Conservation (phyloP, 257 asterid species). For the Forsythia viridissima region DNA sequence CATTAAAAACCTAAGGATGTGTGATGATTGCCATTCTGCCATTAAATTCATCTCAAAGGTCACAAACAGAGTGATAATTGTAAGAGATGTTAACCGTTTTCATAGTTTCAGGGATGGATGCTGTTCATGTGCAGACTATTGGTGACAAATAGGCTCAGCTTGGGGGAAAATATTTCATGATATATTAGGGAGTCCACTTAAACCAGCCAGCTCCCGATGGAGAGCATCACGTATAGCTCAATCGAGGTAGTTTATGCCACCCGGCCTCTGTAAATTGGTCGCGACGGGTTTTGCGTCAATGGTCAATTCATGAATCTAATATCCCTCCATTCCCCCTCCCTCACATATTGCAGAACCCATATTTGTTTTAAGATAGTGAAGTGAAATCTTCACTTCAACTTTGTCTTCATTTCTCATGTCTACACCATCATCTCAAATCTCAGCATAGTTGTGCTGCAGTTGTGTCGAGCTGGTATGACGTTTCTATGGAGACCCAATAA, state of each 20-base stretch:
- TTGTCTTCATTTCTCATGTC: background rate
- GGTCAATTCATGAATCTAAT: background rate
- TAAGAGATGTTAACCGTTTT: constrained; percentile 73
- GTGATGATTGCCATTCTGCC: constrained; percentile 89
- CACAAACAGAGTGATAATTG: constrained; percentile 56
- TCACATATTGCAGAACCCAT: background rate
- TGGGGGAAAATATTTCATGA: background rate
- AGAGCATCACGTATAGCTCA: background rate
- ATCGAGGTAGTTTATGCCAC: constrained; percentile 6
- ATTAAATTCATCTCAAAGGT: constrained; percentile 58
- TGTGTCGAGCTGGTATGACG: background rate
- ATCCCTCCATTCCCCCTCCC: background rate
- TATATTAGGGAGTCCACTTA: background rate
- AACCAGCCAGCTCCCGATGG: background rate
- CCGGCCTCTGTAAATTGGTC: constrained; percentile 8
- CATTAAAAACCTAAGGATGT: constrained; percentile 74
- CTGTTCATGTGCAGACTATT: constrained; percentile 82
- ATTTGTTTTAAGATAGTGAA: background rate
- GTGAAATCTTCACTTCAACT: background rate
- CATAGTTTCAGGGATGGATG: constrained; percentile 62
- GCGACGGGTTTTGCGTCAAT: background rate
- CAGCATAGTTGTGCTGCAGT: background rate
- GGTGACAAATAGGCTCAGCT: constrained; percentile 38
- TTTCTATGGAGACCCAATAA: background rate
- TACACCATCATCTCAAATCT: background rate